Evolutionary conservation across 495 filamentous ascomycete species (phyloP).

Genomic region (Penicillium coprophilum): DNA sequence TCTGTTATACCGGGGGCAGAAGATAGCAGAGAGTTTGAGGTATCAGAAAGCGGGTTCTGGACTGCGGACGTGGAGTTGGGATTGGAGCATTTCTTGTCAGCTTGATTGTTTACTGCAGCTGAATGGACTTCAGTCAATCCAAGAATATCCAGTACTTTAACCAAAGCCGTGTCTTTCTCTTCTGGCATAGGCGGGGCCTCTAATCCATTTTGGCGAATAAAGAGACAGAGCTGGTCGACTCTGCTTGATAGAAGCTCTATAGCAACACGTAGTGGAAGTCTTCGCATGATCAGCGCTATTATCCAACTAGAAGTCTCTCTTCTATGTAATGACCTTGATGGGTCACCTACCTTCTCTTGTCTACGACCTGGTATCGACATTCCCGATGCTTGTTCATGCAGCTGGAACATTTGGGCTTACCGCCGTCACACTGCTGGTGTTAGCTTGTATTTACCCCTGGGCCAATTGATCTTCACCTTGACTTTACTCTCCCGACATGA

Average conservation of each 20-base stretch:
- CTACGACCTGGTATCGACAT: slow-evolving; percentile 26
- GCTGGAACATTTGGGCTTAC: slow-evolving; percentile 20
- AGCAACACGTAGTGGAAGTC: slow-evolving; percentile 22
- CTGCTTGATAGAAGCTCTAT: slow-evolving; percentile 22
- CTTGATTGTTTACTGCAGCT: not conserved
- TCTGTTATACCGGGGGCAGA: not conserved
- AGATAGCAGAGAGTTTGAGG: not conserved
- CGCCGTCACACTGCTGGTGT: slow-evolving; percentile 26
- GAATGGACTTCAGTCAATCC: slow-evolving; percentile 7
- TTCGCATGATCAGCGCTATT: not conserved
- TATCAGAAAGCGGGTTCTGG: not conserved
- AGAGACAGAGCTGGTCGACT: slow-evolving; percentile 22
- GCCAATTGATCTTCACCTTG: slow-evolving; percentile 20
- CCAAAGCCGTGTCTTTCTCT: slow-evolving; percentile 16
- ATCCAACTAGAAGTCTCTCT: no score
- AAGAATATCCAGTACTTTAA: slow-evolving; percentile 14
- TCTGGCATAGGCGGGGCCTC: slow-evolving; percentile 16
- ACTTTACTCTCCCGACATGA: slow-evolving; percentile 33
- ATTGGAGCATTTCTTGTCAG: not conserved
- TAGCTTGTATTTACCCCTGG: not conserved
- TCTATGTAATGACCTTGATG: not conserved
- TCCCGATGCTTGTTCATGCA: slow-evolving; percentile 21
- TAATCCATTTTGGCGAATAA: slow-evolving; percentile 23
- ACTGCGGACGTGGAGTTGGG: not conserved
- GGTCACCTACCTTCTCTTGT: slow-evolving; percentile 29